Conservation (phyloP, 2,329 filamentous ascomycete genomes). For the Phialocephala sp. region DNA sequence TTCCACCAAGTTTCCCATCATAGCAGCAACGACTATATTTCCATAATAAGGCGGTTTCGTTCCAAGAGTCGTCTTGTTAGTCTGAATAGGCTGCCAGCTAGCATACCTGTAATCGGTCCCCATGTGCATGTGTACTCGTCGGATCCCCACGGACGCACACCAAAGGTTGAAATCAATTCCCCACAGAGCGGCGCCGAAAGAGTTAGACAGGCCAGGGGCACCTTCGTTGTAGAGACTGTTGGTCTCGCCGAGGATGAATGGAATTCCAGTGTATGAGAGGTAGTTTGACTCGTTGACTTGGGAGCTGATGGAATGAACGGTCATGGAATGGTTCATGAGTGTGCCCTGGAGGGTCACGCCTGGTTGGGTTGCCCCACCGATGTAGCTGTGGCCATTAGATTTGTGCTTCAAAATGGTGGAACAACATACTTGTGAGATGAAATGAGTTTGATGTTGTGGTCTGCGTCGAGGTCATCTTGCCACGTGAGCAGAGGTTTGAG, state of each 20-base stretch:
- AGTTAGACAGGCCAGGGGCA: constrained; percentile 64
- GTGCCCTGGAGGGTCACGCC: constrained; percentile 67
- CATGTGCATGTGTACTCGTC: constrained; percentile 67
- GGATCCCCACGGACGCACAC: constrained; percentile 59
- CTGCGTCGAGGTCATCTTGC: constrained; percentile 57
- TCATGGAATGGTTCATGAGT: constrained; percentile 67
- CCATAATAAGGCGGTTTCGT: constrained; percentile 71
- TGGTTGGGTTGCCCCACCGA: constrained; percentile 61
- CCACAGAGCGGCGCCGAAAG: constrained; percentile 71
- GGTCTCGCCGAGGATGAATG: constrained; percentile 49
- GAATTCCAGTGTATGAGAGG: constrained; percentile 45
- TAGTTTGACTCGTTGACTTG: constrained; percentile 40
- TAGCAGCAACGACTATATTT: constrained; percentile 61
- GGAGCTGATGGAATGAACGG: constrained; percentile 52
- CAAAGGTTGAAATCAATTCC: constrained; percentile 66
- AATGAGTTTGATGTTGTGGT: constrained; percentile 57
- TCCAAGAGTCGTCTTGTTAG: constrained; percentile 54
- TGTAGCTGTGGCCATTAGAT: constrained; percentile 56
- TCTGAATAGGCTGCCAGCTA: constrained; percentile 64
- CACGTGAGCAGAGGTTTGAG: constrained; percentile 58
- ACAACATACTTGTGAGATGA: constrained; percentile 62
- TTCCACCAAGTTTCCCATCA: constrained; percentile 52
- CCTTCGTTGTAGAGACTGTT: constrained; percentile 70
- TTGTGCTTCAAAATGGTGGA: neutral
- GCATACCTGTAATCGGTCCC: constrained; percentile 67